Percentiles rank a stretch among this genome's conserved stretches.
Evolutionary conservation across 352 stramenopile genomes (phyloP).

Genomic region (Plasmopara muralis): DNA sequence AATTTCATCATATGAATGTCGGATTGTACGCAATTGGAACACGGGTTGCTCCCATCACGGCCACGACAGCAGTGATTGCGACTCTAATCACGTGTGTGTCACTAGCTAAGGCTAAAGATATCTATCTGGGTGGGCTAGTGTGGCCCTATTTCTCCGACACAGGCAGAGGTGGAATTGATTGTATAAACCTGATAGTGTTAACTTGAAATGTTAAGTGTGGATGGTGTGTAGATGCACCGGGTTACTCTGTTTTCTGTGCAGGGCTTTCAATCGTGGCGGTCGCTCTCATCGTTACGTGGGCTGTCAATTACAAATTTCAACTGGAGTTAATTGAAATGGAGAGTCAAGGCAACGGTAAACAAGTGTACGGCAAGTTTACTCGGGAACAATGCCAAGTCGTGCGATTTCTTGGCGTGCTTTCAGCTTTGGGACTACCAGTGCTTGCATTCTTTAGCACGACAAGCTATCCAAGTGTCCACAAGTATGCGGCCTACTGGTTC

Average conservation of each 20-base stretch:
- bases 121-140: slow-evolving; percentile 30
- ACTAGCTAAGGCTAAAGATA: too few species aligned
- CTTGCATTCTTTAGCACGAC: slow-evolving; percentile 56
- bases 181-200: neutral
- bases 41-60: slow-evolving; percentile 27
- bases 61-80: slow-evolving; percentile 17
- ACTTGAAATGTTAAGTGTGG: slow-evolving; percentile 4
- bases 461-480: slow-evolving; percentile 46
- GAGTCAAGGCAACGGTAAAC: neutral
- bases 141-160: slow-evolving; percentile 60
- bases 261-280: slow-evolving; percentile 25
- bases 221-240: too few species aligned
- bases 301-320: slow-evolving; percentile 46
- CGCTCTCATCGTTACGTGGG: slow-evolving; percentile 34
- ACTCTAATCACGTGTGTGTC: slow-evolving; percentile 26
- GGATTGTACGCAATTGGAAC: slow-evolving; percentile 10
- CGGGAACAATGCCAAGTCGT: slow-evolving; percentile 17
- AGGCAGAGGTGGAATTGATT: slow-evolving; percentile 22
- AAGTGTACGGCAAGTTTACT: slow-evolving; percentile 3
- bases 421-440: slow-evolving; percentile 33
- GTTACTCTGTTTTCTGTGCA: slow-evolving; percentile 10
- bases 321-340: slow-evolving; percentile 13
- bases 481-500: slow-evolving; percentile 62
- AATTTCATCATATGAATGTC: slow-evolving; percentile 2
- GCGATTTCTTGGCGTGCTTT: slow-evolving; percentile 27